Conservation (phyloP, 768 basidiomycete species). For the Sporobolomyces phaffii region DNA sequence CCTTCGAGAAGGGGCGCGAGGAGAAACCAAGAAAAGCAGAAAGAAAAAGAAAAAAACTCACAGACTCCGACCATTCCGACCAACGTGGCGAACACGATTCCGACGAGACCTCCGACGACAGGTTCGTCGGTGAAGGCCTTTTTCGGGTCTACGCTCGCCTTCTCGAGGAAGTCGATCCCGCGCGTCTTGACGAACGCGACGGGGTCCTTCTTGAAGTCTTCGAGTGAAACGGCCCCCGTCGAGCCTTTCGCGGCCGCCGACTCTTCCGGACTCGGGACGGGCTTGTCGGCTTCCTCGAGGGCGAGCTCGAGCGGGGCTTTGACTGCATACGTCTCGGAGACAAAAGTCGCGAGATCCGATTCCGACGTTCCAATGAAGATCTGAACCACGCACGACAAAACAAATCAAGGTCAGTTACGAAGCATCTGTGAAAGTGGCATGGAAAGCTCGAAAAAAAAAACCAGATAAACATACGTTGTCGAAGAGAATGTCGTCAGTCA, state of each 20-base stretch:
- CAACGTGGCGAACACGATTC: conserved; percentile 64
- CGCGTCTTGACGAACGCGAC: conserved; percentile 71
- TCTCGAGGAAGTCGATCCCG: conserved; percentile 72
- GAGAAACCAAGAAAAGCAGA: too few relatives aligned
- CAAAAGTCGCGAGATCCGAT: conserved; percentile 74
- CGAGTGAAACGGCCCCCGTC: too few relatives aligned
- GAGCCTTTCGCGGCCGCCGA: not conserved
- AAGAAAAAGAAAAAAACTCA: too few relatives aligned
- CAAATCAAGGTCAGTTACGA: not conserved
- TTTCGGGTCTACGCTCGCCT: conserved; percentile 67
- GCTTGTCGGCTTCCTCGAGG: conserved; percentile 45
- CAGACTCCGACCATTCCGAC: conserved; percentile 68
- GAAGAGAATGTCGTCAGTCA: conserved; percentile 86
- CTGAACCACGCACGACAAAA: not conserved
- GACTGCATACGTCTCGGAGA: conserved; percentile 79
- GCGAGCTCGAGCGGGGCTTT: conserved; percentile 78
- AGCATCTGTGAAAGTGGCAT: not conserved
- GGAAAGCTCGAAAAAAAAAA: too few relatives aligned
- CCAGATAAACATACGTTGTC: conserved; percentile 55
- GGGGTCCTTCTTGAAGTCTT: conserved; percentile 68
- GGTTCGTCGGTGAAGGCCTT: conserved; percentile 80
- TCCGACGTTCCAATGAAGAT: conserved; percentile 87
- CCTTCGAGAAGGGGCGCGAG: not conserved
- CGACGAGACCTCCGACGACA: conserved; percentile 72
- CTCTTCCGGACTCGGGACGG: conserved; percentile 47